phyloP scores from a whole-genome alignment of 345 rosid genomes.

The Populus euphratica region DNA sequence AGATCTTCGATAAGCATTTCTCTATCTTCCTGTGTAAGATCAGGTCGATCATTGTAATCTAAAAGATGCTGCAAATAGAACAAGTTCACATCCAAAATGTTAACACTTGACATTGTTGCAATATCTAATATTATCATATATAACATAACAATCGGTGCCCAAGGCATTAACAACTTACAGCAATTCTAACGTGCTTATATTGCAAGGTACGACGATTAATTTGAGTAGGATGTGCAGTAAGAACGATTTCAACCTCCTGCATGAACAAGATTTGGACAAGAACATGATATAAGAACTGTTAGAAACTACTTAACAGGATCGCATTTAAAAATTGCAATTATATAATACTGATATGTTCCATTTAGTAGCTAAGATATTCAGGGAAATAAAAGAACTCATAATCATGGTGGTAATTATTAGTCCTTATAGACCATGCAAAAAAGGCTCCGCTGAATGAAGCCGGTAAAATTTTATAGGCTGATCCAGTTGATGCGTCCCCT shows the following conservation, averaged over 20 bases:
- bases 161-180: conserved; percentile 49
- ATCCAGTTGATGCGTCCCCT: neutral
- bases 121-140: neutral
- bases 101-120: neutral
- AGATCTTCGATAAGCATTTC: conserved; percentile 91
- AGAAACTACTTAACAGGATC: neutral
- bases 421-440: neutral
- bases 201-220: conserved; percentile 92
- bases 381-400: neutral
- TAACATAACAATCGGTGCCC: conserved; percentile 8
- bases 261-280: conserved; percentile 16
- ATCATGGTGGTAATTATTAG: neutral
- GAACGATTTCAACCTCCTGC: conserved; percentile 96
- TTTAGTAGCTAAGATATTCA: neutral
- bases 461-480: neutral
- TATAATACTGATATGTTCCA: neutral
- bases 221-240: conserved; percentile 98
- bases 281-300: neutral
- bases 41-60: conserved; percentile 80
- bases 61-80: conserved; percentile 66
- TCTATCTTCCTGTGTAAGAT: conserved; percentile 86
- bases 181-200: conserved; percentile 88
- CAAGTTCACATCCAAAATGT: conserved; percentile 14
- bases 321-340: neutral
- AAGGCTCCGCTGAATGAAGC: conserved; percentile 10